Conservation (phyloP, 2,329 filamentous ascomycete genomes). For the Pseudonectria buxi region DNA sequence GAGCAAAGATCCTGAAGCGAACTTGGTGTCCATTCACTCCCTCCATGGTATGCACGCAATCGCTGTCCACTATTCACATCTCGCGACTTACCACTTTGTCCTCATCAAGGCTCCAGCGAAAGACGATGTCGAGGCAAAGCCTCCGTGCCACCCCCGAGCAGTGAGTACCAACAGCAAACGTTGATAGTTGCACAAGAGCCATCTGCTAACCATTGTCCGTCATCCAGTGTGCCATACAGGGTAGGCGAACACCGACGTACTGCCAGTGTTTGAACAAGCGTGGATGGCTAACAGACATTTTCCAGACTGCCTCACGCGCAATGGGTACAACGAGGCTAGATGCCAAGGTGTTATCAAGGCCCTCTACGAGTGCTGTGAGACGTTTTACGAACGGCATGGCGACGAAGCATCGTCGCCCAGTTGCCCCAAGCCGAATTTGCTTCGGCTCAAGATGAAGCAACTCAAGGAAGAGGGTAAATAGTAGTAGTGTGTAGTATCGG, state of each 20-base stretch:
- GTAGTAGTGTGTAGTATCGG: slow-evolving; percentile 1
- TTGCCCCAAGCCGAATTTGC: slow-evolving; percentile 75
- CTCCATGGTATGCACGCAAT: no score
- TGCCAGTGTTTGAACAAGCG: neutral
- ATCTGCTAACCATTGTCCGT: slow-evolving; percentile 4
- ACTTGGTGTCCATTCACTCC: neutral
- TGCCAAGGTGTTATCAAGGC: slow-evolving; percentile 74
- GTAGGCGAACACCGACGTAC: slow-evolving; percentile 37
- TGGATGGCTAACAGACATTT: no score
- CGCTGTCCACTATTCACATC: neutral
- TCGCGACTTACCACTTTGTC: neutral
- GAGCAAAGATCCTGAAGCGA: no score
- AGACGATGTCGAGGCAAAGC: slow-evolving; percentile 65
- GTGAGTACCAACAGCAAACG: slow-evolving; percentile 44
- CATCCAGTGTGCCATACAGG: slow-evolving; percentile 78
- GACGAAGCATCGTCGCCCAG: slow-evolving; percentile 69
- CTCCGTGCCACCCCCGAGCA: slow-evolving; percentile 79
- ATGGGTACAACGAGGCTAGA: slow-evolving; percentile 77
- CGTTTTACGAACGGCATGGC: slow-evolving; percentile 76
- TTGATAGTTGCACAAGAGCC: neutral
- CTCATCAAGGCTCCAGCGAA: slow-evolving; percentile 38
- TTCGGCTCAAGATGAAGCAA: slow-evolving; percentile 83
- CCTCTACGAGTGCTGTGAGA: slow-evolving; percentile 87
- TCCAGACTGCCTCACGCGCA: slow-evolving; percentile 77
- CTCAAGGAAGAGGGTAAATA: slow-evolving; percentile 31